Base-by-base conservation (phyloP, 495 filamentous ascomycete species). In the Penicillium parvum region DNA sequence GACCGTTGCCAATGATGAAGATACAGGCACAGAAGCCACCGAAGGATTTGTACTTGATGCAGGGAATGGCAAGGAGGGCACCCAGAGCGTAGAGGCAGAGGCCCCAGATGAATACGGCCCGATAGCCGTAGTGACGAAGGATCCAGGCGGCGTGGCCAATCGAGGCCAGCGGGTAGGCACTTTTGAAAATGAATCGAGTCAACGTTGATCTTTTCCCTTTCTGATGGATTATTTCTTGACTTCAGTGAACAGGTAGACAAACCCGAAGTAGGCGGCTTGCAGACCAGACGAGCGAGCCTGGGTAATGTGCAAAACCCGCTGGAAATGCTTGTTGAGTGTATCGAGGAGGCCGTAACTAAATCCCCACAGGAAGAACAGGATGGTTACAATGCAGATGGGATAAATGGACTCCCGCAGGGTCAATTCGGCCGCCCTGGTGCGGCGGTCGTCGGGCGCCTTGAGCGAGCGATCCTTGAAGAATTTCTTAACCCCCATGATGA, bases 331-430 rank as follows among this genome's bases (percentile, higher is more conserved):
- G 40, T 73, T 71, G 18, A 72, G 54, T 3, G 66, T 71, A 47
- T 73, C 70, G 15, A 73, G 47, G 10, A 73, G 35, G 10, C 70
- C 70, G 43, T 72, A 73, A 12, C 4, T 7, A 2, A 32, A 56
- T 49, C 68, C 65, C 85, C 83, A 87, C 35, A 88, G 65, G 60
- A 90, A 86, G 66, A 86, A 87, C n/a, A 88, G 67, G 40, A 81
- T 74, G 16, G 66, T 73, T 43, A 65, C 72, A 5, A 79, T 58
- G 9, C 57, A 48, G 33, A 77, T 61, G 8, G 74, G 73, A 52
- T 69, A 60, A 27, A 82, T 50, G 42, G 75, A 79, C 55, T 79
- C 73, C 12, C 78, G 64, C 15, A 84, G 54, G 7, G 80, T 83
- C 22, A 83, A 61, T 26, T 77, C 74, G 11, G 74, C 75, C 0